Evolutionary conservation across 2,329 filamentous ascomycete species (phyloP), one percentile per base, ranked within the genome.

Genomic region (Neospermospora avenae): DNA sequence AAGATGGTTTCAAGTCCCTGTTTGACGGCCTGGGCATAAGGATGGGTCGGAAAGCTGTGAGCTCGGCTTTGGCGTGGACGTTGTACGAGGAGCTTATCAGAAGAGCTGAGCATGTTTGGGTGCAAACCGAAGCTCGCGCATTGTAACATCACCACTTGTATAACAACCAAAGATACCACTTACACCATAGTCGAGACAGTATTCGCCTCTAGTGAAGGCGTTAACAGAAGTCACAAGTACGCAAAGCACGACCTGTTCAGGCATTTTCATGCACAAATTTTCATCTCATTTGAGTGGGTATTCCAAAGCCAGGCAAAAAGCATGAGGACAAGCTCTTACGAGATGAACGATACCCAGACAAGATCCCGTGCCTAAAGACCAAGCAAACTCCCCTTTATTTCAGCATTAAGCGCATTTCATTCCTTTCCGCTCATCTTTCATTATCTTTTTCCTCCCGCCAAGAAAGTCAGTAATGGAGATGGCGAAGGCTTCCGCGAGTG

Each of bases 31-130:
- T 99, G 58, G 90, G 84, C 1, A 78, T 99, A 67, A 84, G 95
- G 59, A 96, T 98, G 81, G 89, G 87, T 48, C 83, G 95, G 67
- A 99, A 99, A 75, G 93, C 92, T 4, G 76, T 97, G 46, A 97
- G 93, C 74, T 93, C 89, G 55, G 95, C 95, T n/a, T 80, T 98
- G 67, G 93, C 93, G 7, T 99, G 95, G 95, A 98, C 93, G 10
- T 81, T 97, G 42, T 99, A 99, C 72, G 95, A 99, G 77, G 93
- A 97, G 74, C 75, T 97, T 68, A 88, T 98, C 64, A 80, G 93
- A 62, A 82, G 89, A 68, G 89, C 88, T 0, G 85, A 71, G 55
- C 48, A 59, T 53, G 67, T 57, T 16, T 56, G 54, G 44, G 42
- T 45, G 13, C 49, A 48, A 4, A 34, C 48, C 18, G 37, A 59